Percentiles rank a stretch among this genome's conserved stretches.
These are phyloP conservation scores for Xylariaceae sp. DNA, from an alignment of 2,329 filamentous ascomycete species.

Conservation along the genomic window DNA sequence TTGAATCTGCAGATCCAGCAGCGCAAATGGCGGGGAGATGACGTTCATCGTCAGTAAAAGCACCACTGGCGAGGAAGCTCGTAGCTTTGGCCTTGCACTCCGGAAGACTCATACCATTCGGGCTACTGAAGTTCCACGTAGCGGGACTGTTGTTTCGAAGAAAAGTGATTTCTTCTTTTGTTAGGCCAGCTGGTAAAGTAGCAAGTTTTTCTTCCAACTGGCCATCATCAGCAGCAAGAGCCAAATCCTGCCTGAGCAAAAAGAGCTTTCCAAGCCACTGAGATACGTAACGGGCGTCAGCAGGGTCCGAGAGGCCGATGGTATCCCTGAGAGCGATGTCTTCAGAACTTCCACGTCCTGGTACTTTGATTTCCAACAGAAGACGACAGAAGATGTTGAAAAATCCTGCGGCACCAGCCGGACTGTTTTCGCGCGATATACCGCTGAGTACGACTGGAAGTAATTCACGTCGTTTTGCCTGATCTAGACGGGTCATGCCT, in stretches of 20 bases:
- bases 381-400: slow-evolving; percentile 81
- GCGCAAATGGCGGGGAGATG: slow-evolving; percentile 82
- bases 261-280: slow-evolving; percentile 74
- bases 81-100: slow-evolving; percentile 67
- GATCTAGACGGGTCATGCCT: slow-evolving; percentile 52
- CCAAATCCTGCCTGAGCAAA: slow-evolving; percentile 52
- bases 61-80: slow-evolving; percentile 74
- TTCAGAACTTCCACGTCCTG: slow-evolving; percentile 72
- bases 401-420: slow-evolving; percentile 50
- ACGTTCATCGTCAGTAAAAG: slow-evolving; percentile 78
- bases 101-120: slow-evolving; percentile 60
- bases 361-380: slow-evolving; percentile 66
- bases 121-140: slow-evolving; percentile 56
- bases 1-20: slow-evolving; percentile 75
- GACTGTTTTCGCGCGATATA: slow-evolving; percentile 57
- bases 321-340: slow-evolving; percentile 63
- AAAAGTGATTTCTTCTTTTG: slow-evolving; percentile 63
- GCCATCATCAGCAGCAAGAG: slow-evolving; percentile 22
- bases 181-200: slow-evolving; percentile 52
- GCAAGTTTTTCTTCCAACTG: slow-evolving; percentile 20
- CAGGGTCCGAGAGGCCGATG: slow-evolving; percentile 60
- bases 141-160: slow-evolving; percentile 64
- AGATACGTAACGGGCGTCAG: slow-evolving; percentile 71
- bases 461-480: slow-evolving; percentile 63
- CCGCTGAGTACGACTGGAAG: slow-evolving; percentile 67